phyloP scores from a whole-genome alignment of 805 yeast species.

The Cyberlindnera misumaiensis region DNA sequence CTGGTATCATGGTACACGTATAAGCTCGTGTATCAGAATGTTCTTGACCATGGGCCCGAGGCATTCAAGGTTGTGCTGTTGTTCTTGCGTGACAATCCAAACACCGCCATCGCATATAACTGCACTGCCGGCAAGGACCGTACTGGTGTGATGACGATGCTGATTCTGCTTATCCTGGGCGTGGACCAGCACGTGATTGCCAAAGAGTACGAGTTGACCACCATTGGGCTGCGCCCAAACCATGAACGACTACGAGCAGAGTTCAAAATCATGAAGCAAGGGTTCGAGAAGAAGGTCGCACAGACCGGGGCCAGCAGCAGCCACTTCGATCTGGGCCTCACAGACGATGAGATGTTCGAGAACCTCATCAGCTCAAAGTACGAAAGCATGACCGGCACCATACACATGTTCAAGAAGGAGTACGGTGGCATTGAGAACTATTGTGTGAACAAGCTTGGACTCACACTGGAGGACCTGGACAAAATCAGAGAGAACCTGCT shows the following conservation, averaged over 20 bases:
- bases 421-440: conserved; percentile 52
- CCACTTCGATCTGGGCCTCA: conserved; percentile 6
- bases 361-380: conserved; percentile 58
- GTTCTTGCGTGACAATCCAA: conserved; percentile 47
- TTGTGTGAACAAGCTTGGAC: conserved; percentile 35
- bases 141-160: conserved; percentile 69
- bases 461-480: conserved; percentile 38
- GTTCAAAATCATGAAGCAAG: conserved; percentile 14
- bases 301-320: background rate
- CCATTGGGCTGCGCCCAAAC: conserved; percentile 53
- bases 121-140: conserved; percentile 88
- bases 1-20: conserved; percentile 57
- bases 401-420: conserved; percentile 42
- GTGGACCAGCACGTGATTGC: conserved; percentile 61
- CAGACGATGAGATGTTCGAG: conserved; percentile 42
- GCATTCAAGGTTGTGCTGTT: conserved; percentile 45
- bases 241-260: conserved; percentile 17
- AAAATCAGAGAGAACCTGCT: conserved; percentile 28
- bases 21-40: conserved; percentile 53
- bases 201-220: conserved; percentile 72
- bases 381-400: conserved; percentile 63
- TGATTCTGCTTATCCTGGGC: conserved; percentile 55
- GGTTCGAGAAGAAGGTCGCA: conserved; percentile 4
- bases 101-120: conserved; percentile 54
- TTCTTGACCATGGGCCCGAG: conserved; percentile 42